Evolutionary conservation across 768 basidiomycete species (phyloP).

Genomic region (Tylopilus subfusipes): DNA sequence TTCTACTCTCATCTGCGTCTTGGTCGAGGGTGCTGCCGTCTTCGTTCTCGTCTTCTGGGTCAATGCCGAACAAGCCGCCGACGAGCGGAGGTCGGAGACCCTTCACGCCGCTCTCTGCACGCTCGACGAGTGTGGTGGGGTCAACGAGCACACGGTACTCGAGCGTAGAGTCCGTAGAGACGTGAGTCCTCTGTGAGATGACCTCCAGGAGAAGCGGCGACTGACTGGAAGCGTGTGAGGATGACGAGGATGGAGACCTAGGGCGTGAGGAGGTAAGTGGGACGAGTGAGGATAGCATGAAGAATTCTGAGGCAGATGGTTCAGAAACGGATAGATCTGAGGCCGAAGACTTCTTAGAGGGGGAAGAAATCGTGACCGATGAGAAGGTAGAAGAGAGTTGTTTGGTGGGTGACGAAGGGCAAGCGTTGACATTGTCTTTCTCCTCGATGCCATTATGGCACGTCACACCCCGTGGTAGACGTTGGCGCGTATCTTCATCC

Average conservation of each 20-base stretch:
- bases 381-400: conserved; percentile 11
- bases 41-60: conserved; percentile 47
- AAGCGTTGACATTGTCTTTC: background rate
- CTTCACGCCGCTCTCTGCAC: conserved; percentile 63
- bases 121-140: conserved; percentile 59
- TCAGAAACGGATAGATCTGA: background rate
- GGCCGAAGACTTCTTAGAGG: conserved; percentile 9
- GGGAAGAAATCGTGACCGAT: conserved; percentile 16
- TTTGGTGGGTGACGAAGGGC: conserved; percentile 17
- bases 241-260: background rate
- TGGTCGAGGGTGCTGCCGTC: conserved; percentile 26
- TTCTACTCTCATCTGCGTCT: conserved; percentile 44
- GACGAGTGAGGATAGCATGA: conserved; percentile 17
- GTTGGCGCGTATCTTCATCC: conserved; percentile 38
- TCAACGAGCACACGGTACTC: conserved; percentile 82
- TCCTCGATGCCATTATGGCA: background rate
- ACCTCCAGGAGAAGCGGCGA: conserved; percentile 58
- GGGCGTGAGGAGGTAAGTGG: conserved; percentile 7
- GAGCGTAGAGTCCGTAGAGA: conserved; percentile 63
- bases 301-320: background rate
- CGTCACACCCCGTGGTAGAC: background rate
- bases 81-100: conserved; percentile 51
- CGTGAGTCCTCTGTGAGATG: conserved; percentile 60
- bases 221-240: conserved; percentile 32
- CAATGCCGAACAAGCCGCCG: conserved; percentile 36